Evolutionary conservation across 495 filamentous ascomycete species (phyloP), one percentile per base, ranked within the genome.

Genomic region (Aspergillus sclerotiicarbonarius): DNA sequence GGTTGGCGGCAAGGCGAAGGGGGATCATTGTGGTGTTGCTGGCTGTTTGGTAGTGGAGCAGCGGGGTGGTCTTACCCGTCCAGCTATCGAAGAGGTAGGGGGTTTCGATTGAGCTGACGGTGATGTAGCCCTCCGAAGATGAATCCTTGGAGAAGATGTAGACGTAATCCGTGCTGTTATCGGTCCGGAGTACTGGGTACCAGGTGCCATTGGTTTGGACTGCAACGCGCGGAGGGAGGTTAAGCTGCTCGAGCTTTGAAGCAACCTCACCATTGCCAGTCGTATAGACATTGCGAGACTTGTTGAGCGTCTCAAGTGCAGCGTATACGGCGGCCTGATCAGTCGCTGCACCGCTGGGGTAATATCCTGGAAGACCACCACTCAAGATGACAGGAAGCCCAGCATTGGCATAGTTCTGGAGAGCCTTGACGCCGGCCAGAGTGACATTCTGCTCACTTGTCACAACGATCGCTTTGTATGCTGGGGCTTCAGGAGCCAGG

Each of bases 401-500:
- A 0, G 59, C 62, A 3, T 58, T 51, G 6, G 80, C 77, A 41
- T 72, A 77, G 4, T 68, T 56, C 7, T 67, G 60, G n/a, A 81
- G 67, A 4, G 69, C 59, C 2, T 58, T 49, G 0, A 76, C 69
- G 0, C 67, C 75, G 8, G 66, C 53, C 1, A 69, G 31, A 0
- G 76, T 80, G 1, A 80, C 61, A 29, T 69, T 74, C 35, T 69
- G 66, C 31, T 76, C 69, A 9, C 58, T 66, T 2, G 69, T 62
- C 29, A 82, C 48, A 8, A 83, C 64, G 12, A 83, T 45, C 0
- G 78, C 80, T 45, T 76, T 75, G 63, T 73, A 81, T 8, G 62
- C 69, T 4, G 71, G 78, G 1, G 69, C 67, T 43, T 76, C 61
- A 0, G 75, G 70, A 0, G 70, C 77, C 18, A 83, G 63, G 1